Percentiles rank a stretch among this genome's conserved stretches.
Evolutionary conservation across 768 basidiomycete genomes (phyloP).

Genomic region (Suillus variegatus): DNA sequence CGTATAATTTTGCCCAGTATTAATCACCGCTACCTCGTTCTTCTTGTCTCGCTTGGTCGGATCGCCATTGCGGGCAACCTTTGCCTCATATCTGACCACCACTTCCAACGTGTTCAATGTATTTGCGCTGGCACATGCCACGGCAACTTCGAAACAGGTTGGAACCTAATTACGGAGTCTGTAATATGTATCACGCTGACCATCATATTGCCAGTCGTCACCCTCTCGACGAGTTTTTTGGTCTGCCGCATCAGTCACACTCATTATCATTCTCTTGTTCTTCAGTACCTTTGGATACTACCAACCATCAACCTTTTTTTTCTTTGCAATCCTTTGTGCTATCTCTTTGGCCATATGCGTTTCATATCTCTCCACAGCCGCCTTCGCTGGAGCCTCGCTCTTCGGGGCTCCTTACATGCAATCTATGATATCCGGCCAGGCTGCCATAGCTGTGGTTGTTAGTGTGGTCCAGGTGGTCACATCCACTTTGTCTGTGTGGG

Average conservation of each 20-base stretch:
- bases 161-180: conserved; percentile 21
- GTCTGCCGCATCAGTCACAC: conserved; percentile 22
- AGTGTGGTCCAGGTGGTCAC: conserved; percentile 75
- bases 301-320: conserved; percentile 57
- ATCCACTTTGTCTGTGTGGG: conserved; percentile 56
- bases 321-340: conserved; percentile 64
- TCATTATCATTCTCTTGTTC: conserved; percentile 54
- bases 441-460: conserved; percentile 80
- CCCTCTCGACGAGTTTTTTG: conserved; percentile 57
- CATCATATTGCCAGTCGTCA: conserved; percentile 46
- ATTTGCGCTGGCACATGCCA: conserved; percentile 73
- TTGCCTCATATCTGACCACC: conserved; percentile 66
- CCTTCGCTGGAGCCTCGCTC: conserved; percentile 75
- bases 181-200: conserved; percentile 4
- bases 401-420: conserved; percentile 77
- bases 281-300: conserved; percentile 64
- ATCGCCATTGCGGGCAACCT: conserved; percentile 61
- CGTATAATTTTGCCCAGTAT: conserved; percentile 44
- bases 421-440: conserved; percentile 81
- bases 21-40: conserved; percentile 86
- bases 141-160: conserved; percentile 66
- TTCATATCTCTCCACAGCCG: conserved; percentile 77
- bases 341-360: conserved; percentile 60
- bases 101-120: conserved; percentile 67
- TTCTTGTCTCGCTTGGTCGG: conserved; percentile 70